Evolutionary conservation across 169 alveolate species (phyloP), one percentile per base, ranked within the genome.

Genomic region (Cryptosporidium sp.): DNA sequence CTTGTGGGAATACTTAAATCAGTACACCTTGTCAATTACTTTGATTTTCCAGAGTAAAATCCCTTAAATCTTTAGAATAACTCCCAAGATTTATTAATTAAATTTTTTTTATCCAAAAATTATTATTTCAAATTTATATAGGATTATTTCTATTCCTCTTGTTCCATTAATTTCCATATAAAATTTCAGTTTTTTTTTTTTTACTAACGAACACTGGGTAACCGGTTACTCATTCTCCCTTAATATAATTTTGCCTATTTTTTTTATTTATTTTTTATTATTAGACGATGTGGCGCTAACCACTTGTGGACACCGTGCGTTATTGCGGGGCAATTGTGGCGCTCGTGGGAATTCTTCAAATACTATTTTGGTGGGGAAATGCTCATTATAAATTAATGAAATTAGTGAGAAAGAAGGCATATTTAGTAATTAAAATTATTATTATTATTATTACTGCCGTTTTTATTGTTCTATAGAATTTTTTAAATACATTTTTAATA

Each of bases 161-260:
- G 72, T 65, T 65, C 51, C 42, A 31, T 37, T 31, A 65, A 31
- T 65, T 65, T 65, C 26, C 51, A 31, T 65, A 48, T 48, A 21
- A 65, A 65, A 65, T 5, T 62, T 35, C 12, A 7, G 18, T 31
- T 65, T 29, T 65, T 65, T 33, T 33, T 29, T n/a, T 65, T 65
- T 65, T 65, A 65, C 72, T 65, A 14, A 65, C 72, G 33, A 65
- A 5, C 35, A 56, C 33, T 65, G 72, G 72, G 72, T 65, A 65
- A 65, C 72, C 72, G 51, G 72, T 65, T 65, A 65, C 72, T 65
- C 72, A 37, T 65, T 65, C 44, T 65, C 51, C 72, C 33, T 65
- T 65, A 33, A 31, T 37, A 31, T 37, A 65, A 65, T n/a, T 65
- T 65, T 21, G 52, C 35, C 14, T 56, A 56, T 56, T 56, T 56